phyloP scores from a whole-genome alignment of 805 yeast species.

The Yarrowia phangngaensis region DNA sequence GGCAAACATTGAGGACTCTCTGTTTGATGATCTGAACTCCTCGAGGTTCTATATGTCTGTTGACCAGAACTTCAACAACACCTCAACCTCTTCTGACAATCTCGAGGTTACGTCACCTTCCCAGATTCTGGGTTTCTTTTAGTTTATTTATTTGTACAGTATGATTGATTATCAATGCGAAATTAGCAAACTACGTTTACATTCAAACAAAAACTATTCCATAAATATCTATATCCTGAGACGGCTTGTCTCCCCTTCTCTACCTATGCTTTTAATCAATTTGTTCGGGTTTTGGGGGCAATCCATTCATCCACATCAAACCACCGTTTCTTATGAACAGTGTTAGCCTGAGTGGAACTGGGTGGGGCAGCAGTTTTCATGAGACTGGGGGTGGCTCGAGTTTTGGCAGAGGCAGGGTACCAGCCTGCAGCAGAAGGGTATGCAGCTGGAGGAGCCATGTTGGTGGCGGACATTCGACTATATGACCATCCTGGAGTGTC shows the following conservation, averaged over 20 bases:
- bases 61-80: slow-evolving; percentile 21
- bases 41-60: slow-evolving; percentile 24
- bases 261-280: slow-evolving; percentile 1
- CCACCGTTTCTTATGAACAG: slow-evolving; percentile 24
- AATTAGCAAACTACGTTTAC: no score
- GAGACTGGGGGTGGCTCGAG: slow-evolving; percentile 19
- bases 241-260: background rate
- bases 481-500: slow-evolving; percentile 83
- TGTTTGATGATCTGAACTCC: slow-evolving; percentile 24
- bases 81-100: slow-evolving; percentile 17
- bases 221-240: slow-evolving; percentile 24
- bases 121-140: slow-evolving; percentile 24
- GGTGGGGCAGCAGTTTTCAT: slow-evolving; percentile 14
- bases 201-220: no score
- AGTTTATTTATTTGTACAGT: slow-evolving; percentile 25
- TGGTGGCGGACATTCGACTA: slow-evolving; percentile 56
- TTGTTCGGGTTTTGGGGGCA: slow-evolving; percentile 16
- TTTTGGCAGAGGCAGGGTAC: slow-evolving; percentile 31
- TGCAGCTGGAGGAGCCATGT: slow-evolving; percentile 57
- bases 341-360: slow-evolving; percentile 16
- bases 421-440: slow-evolving; percentile 31
- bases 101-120: slow-evolving; percentile 20
- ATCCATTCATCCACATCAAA: slow-evolving; percentile 22
- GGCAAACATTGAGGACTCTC: slow-evolving; percentile 26
- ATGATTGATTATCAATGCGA: no score